Percentiles rank a stretch among this genome's conserved stretches.
These are phyloP conservation scores for Quercus berberidifolia DNA, from an alignment of 306 rosid species.

Conservation along the genomic window DNA sequence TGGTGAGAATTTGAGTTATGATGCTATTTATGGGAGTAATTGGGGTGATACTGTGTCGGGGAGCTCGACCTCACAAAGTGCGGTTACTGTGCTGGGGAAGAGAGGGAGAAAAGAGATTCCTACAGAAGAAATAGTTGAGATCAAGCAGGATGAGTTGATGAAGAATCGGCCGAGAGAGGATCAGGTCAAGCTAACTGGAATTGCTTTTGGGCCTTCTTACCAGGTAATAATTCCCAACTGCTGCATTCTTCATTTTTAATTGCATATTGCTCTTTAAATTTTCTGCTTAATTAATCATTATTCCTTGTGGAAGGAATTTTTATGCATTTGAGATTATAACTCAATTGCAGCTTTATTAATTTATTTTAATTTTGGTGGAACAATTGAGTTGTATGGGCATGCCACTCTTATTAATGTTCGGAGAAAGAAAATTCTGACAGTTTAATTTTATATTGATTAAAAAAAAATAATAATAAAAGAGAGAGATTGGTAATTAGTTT, in stretches of 20 bases:
- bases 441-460: background rate
- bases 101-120: constrained; percentile 77
- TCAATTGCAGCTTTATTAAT: background rate
- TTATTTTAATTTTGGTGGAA: background rate
- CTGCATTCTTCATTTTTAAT: constrained; percentile 2
- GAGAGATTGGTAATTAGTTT: background rate
- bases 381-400: background rate
- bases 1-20: constrained; percentile 24
- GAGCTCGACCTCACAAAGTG: constrained; percentile 16
- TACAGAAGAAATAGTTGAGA: constrained; percentile 70
- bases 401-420: background rate
- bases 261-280: too few species aligned
- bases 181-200: constrained; percentile 73
- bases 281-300: background rate
- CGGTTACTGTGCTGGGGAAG: constrained; percentile 47
- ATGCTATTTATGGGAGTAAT: constrained; percentile 34
- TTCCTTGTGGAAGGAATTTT: background rate
- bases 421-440: background rate
- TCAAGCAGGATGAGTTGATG: constrained; percentile 90
- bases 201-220: constrained; percentile 90
- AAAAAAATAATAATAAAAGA: background rate
- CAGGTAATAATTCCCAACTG: constrained; percentile 45
- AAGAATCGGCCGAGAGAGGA: constrained; percentile 94
- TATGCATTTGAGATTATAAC: background rate
- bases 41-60: constrained; percentile 39